A percentile compares a stretch with the other conserved stretches of the same genome.
phyloP scores from a whole-genome alignment of 2,329 filamentous ascomycete genomes.

The Colletotrichum liaoningense region DNA sequence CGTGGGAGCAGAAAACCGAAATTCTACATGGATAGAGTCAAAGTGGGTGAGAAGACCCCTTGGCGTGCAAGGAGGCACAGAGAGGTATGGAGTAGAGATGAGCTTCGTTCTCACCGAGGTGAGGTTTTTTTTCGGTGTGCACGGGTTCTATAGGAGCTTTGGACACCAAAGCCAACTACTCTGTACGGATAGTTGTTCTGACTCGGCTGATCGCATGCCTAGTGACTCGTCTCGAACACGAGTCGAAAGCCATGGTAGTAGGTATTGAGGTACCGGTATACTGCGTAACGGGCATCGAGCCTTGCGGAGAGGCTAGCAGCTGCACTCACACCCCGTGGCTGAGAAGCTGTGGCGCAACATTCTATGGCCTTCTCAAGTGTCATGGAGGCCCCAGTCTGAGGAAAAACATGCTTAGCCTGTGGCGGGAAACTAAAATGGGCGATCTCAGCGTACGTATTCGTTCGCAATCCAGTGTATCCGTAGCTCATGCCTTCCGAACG shows the following conservation, averaged over 20 bases:
- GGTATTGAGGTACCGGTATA: neutral
- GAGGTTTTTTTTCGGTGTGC: neutral
- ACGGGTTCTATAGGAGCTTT: neutral
- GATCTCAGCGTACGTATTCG: neutral
- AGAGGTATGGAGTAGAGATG: too few relatives aligned
- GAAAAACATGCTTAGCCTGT: neutral
- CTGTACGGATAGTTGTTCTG: neutral
- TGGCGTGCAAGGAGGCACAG: too few relatives aligned
- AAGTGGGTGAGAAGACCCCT: neutral
- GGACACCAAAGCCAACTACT: neutral
- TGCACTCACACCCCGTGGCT: neutral
- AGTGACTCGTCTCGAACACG: slow-evolving; percentile 11
- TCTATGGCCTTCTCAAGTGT: neutral
- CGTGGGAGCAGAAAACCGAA: neutral
- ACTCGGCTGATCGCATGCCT: slow-evolving; percentile 11
- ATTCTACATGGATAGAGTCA: neutral
- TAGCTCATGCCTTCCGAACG: neutral
- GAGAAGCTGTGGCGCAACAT: slow-evolving; percentile 2
- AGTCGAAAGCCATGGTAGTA: too few relatives aligned
- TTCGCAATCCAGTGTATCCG: neutral
- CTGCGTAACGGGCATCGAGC: neutral
- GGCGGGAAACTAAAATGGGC: neutral
- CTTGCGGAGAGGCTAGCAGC: neutral
- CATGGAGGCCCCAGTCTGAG: neutral
- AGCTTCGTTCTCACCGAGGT: neutral